Percentiles rank a stretch among this genome's conserved stretches.
Evolutionary conservation across 2,329 filamentous ascomycete species (phyloP).

Genomic region (Paecilomyces formosus): DNA sequence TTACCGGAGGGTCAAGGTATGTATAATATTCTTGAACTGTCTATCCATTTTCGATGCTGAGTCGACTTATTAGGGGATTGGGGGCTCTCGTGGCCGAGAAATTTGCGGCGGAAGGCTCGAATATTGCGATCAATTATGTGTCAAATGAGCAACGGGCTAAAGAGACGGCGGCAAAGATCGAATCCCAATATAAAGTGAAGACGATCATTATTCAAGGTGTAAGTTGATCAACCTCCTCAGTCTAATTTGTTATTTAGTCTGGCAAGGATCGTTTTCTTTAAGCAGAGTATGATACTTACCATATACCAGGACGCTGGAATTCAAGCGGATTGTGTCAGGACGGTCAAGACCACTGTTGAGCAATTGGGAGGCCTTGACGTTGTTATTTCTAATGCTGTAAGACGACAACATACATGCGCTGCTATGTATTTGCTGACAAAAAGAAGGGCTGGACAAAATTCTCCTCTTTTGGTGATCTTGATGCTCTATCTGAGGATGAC

Average conservation of each 20-base stretch:
- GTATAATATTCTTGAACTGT: slow-evolving; percentile 8
- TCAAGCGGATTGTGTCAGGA: slow-evolving; percentile 50
- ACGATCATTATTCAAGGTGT: slow-evolving; percentile 55
- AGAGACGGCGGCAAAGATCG: slow-evolving; percentile 49
- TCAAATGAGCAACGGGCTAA: slow-evolving; percentile 54
- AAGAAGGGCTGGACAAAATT: slow-evolving; percentile 55
- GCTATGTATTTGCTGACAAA: not conserved
- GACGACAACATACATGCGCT: slow-evolving; percentile 7
- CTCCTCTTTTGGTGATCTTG: slow-evolving; percentile 49
- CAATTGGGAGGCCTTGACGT: slow-evolving; percentile 66
- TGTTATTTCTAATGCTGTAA: slow-evolving; percentile 65
- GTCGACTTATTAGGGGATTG: slow-evolving; percentile 52
- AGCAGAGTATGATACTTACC: not conserved
- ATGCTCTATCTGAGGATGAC: slow-evolving; percentile 52
- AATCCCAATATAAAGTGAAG: slow-evolving; percentile 44
- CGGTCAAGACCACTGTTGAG: slow-evolving; percentile 53
- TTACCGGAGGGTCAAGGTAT: slow-evolving; percentile 59
- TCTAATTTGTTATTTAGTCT: not conserved
- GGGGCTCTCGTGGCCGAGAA: slow-evolving; percentile 61
- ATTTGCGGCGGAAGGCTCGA: slow-evolving; percentile 61
- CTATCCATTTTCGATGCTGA: slow-evolving; percentile 4
- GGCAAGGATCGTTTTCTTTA: not conserved
- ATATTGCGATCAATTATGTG: slow-evolving; percentile 68
- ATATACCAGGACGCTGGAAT: slow-evolving; percentile 52
- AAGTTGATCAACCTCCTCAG: slow-evolving; percentile 15